A percentile compares a stretch with the other conserved stretches of the same genome.
phyloP scores from a whole-genome alignment of 306 rosid species.

The Ceratonia siliqua region DNA sequence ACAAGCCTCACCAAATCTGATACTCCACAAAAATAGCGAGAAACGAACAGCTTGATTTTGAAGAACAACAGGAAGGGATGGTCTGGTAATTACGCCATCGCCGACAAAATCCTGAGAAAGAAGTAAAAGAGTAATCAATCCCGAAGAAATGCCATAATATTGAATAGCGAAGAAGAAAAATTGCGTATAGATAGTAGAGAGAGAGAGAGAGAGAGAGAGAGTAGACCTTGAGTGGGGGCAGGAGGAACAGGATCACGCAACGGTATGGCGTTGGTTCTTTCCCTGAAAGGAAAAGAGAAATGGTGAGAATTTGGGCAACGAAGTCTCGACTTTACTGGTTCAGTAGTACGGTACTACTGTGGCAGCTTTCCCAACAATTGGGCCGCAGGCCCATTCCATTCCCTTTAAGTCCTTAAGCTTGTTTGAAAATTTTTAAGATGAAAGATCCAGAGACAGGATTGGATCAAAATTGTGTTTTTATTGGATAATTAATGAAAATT shows the following conservation, averaged over 20 bases:
- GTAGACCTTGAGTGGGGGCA: constrained; percentile 26
- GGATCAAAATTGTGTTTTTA: too few species aligned
- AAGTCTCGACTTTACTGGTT: not conserved
- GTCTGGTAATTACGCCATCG: not conserved
- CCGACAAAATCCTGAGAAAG: constrained; percentile 28
- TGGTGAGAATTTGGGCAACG: not conserved
- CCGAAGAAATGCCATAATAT: not conserved
- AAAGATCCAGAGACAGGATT: too few species aligned
- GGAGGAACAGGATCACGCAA: constrained; percentile 32
- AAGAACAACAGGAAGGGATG: not conserved
- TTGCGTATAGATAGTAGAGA: not conserved
- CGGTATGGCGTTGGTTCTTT: constrained; percentile 17
- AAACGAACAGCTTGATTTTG: not conserved
- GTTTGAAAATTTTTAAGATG: too few species aligned
- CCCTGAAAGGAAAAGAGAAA: not conserved
- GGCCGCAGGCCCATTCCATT: not conserved
- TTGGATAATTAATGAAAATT: too few species aligned
- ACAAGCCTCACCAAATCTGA: constrained; percentile 24
- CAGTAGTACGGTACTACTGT: too few species aligned
- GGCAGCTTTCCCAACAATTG: not conserved
- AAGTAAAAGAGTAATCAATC: constrained; percentile 28
- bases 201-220: not conserved
- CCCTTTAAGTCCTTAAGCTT: too few species aligned
- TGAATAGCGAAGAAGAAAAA: not conserved
- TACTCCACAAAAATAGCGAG: not conserved